phyloP scores from a whole-genome alignment of 164 flowering plant species.

The Piper longum region DNA sequence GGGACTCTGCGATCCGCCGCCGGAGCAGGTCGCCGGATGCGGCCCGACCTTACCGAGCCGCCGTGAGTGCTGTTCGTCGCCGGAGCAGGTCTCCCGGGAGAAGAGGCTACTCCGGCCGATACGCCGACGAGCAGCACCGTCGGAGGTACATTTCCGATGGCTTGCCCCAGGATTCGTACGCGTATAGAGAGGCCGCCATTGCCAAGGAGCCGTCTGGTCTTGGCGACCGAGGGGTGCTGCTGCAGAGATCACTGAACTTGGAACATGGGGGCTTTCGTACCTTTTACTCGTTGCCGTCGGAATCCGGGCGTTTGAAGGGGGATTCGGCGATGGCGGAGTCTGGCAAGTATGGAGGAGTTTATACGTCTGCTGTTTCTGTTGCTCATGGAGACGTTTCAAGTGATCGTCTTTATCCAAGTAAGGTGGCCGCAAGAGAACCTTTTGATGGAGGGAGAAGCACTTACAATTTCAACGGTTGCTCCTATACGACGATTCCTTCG shows the following conservation, averaged over 20 bases:
- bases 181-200: neutral
- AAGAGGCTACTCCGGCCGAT: constrained; percentile 11
- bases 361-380: constrained; percentile 4
- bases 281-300: constrained; percentile 9
- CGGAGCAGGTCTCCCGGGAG: constrained; percentile 12
- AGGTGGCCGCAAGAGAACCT: constrained; percentile 7
- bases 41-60: neutral
- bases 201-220: constrained; percentile 9
- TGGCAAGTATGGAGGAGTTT: constrained; percentile 6
- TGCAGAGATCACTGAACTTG: constrained; percentile 11
- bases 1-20: too few relatives aligned
- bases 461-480: constrained; percentile 12
- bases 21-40: too few relatives aligned
- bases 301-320: neutral
- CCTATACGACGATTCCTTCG: constrained; percentile 6
- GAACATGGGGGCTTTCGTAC: constrained; percentile 9
- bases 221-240: constrained; percentile 7
- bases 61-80: neutral
- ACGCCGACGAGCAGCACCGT: constrained; percentile 4
- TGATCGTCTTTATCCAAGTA: constrained; percentile 3
- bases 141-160: constrained; percentile 9
- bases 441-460: constrained; percentile 10
- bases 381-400: constrained; percentile 6
- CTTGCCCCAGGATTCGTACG: neutral
- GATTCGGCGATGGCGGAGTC: neutral